Conservation (phyloP, 2,329 filamentous ascomycete genomes). For the Lasiodiplodia gonubiensis region DNA sequence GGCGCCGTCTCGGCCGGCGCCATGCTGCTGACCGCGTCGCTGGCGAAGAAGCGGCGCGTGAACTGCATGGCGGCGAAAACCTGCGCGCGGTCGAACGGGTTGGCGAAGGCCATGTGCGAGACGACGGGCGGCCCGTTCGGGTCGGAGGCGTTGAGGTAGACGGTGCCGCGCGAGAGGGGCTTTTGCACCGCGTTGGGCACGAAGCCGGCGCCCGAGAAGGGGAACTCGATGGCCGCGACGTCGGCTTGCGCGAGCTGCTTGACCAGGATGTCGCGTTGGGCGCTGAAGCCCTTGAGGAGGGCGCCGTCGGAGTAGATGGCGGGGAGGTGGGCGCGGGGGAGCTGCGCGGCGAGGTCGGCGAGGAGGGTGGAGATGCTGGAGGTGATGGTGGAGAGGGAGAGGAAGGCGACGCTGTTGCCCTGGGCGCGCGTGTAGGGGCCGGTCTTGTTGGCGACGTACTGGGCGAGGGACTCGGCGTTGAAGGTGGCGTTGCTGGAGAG, state of each 20-base stretch:
- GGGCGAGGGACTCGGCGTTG: background rate
- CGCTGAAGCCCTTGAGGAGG: slow-evolving; percentile 23
- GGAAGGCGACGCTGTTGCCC: slow-evolving; percentile 32
- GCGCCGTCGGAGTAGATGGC: slow-evolving; percentile 11
- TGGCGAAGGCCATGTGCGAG: background rate
- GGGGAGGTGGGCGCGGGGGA: slow-evolving; percentile 35
- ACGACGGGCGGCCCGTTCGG: slow-evolving; percentile 33
- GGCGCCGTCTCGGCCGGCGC: slow-evolving; percentile 34
- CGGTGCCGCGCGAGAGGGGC: slow-evolving; percentile 35
- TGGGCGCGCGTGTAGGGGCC: slow-evolving; percentile 19
- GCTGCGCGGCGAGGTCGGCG: slow-evolving; percentile 32
- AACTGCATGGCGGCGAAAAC: slow-evolving; percentile 46
- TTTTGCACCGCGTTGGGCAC: slow-evolving; percentile 17
- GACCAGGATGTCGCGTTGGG: slow-evolving; percentile 22
- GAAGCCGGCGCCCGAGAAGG: slow-evolving; percentile 50
- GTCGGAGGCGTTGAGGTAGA: slow-evolving; percentile 40
- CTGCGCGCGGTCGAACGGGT: slow-evolving; percentile 12
- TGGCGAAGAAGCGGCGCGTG: slow-evolving; percentile 39
- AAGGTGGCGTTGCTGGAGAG: slow-evolving; percentile 2
- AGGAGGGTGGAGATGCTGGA: slow-evolving; percentile 26
- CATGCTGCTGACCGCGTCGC: slow-evolving; percentile 36
- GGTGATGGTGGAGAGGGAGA: slow-evolving; percentile 32
- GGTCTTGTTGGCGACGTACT: background rate
- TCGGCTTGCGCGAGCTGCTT: slow-evolving; percentile 30
- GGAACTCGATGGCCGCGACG: slow-evolving; percentile 38